Conservation (phyloP, 768 basidiomycete species). For the Boletus barrowsii region DNA sequence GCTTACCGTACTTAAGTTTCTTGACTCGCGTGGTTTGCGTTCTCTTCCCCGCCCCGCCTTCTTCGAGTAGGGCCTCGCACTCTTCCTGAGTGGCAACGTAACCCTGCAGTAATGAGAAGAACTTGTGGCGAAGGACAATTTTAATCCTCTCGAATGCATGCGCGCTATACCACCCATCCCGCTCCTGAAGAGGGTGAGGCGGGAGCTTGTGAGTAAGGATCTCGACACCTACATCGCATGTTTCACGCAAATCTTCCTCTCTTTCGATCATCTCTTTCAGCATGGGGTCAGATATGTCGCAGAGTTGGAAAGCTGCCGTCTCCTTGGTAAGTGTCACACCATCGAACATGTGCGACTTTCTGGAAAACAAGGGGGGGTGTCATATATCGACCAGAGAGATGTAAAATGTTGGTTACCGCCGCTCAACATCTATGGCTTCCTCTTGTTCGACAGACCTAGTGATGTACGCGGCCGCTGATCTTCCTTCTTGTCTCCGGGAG, state of each 20-base stretch:
- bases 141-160: constrained; percentile 82
- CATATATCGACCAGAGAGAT: not conserved
- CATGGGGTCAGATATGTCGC: constrained; percentile 88
- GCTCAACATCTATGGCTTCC: constrained; percentile 30
- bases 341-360: constrained; percentile 85
- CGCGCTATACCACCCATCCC: constrained; percentile 86
- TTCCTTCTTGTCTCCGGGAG: constrained; percentile 55
- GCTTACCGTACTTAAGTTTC: constrained; percentile 63
- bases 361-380: constrained; percentile 19
- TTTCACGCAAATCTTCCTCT: constrained; percentile 62
- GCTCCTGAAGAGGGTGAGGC: constrained; percentile 46
- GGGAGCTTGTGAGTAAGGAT: not conserved
- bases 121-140: constrained; percentile 80
- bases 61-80: constrained; percentile 59
- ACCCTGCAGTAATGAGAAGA: constrained; percentile 73
- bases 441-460: constrained; percentile 33
- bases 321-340: constrained; percentile 76
- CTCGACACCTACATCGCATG: constrained; percentile 61
- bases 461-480: constrained; percentile 23
- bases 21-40: constrained; percentile 43
- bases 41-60: constrained; percentile 26
- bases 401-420: constrained; percentile 22
- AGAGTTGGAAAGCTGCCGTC: constrained; percentile 91
- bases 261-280: constrained; percentile 78
- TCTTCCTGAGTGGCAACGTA: constrained; percentile 70